Base-by-base conservation (phyloP, 2,329 filamentous ascomycete genomes). In the Alternaria ventricosa region DNA sequence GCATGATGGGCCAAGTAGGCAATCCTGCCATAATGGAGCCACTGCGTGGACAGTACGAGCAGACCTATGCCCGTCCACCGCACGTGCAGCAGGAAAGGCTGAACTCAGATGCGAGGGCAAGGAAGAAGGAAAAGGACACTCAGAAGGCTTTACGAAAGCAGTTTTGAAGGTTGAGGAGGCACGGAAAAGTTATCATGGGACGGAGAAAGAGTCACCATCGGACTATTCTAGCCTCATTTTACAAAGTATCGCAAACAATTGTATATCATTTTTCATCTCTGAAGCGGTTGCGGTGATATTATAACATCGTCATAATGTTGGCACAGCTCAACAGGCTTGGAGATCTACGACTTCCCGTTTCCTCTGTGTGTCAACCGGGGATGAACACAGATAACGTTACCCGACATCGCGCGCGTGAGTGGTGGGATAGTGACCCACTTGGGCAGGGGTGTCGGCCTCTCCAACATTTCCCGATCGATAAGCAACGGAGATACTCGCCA, bases 401-500 rank as follows among this genome's bases (percentile, higher is more conserved):
- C 47, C 47, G 25, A 50, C n/a, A 7, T 50, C 20, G 18, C 25
- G 47, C n/a, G 8, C 12, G 8, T 20, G 25, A 50, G 23, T 30
- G 10, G 47, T 30, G 27, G 27, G 25, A 25, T 20, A 20, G 12
- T 27, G 27, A 22, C 47, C 47, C 25, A 5, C 47, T 20, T 6
- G 27, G 20, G 44, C 50, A 60, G 28, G 57, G 57, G 28, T 60
- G 22, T 60, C 43, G 43, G 57, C n/a, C 15, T 36, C 7, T 7
- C 25, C 7, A 28, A 25, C 28, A 55, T 41, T 47, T 49, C 43
- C 51, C 49, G 57, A 55, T 47, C 43, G 50, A 60, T 60, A 60
- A 45, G 57, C 30, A 30, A 47, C 15, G 15, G 23, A 22, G 13
- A 43, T 41, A 8, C 27, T 41, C 2, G 18, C 8, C 27, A 8